Percentiles rank a stretch among this genome's conserved stretches.
These are phyloP conservation scores for Eremothecium gossypii DNA, from an alignment of 1,139 yeast species.

Conservation along the genomic window DNA sequence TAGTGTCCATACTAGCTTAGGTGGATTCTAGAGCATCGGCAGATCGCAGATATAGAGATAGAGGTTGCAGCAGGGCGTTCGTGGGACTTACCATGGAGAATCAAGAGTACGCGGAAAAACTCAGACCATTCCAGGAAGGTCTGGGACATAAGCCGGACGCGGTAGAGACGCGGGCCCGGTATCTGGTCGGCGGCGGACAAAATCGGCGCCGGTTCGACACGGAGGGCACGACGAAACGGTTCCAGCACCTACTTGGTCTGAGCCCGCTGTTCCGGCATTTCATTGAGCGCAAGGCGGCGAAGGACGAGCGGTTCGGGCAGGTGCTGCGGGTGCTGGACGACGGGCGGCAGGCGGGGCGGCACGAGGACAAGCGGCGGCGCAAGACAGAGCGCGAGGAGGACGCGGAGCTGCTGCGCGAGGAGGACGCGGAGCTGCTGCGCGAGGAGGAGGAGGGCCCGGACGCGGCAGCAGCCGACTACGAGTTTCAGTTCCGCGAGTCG, in stretches of 20 bases:
- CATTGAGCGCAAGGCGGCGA: slow-evolving; percentile 69
- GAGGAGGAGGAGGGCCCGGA: slow-evolving; percentile 61
- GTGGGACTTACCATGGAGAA: slow-evolving; percentile 10
- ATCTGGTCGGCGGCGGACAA: slow-evolving; percentile 42
- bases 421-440: slow-evolving; percentile 52
- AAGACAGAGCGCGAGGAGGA: slow-evolving; percentile 90
- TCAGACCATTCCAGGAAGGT: slow-evolving; percentile 25
- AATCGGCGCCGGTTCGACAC: slow-evolving; percentile 47
- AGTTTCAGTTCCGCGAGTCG: slow-evolving; percentile 49
- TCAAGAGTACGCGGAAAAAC: slow-evolving; percentile 22
- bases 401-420: slow-evolving; percentile 74
- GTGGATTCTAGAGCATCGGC: no score
- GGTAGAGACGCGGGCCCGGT: slow-evolving; percentile 33
- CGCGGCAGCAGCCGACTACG: slow-evolving; percentile 32
- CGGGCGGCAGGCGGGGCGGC: slow-evolving; percentile 26
- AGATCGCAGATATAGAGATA: no score
- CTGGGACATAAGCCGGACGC: slow-evolving; percentile 13
- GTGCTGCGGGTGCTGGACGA: slow-evolving; percentile 47
- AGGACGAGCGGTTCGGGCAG: slow-evolving; percentile 56
- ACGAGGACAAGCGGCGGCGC: slow-evolving; percentile 34
- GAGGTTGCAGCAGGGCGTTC: background rate
- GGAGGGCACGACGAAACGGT: slow-evolving; percentile 68
- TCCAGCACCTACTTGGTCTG: slow-evolving; percentile 70
- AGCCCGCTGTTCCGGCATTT: slow-evolving; percentile 85
- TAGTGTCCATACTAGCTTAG: no score